Evolutionary conservation across 352 stramenopile genomes (phyloP).

Genomic region (Pythium angustatum): DNA sequence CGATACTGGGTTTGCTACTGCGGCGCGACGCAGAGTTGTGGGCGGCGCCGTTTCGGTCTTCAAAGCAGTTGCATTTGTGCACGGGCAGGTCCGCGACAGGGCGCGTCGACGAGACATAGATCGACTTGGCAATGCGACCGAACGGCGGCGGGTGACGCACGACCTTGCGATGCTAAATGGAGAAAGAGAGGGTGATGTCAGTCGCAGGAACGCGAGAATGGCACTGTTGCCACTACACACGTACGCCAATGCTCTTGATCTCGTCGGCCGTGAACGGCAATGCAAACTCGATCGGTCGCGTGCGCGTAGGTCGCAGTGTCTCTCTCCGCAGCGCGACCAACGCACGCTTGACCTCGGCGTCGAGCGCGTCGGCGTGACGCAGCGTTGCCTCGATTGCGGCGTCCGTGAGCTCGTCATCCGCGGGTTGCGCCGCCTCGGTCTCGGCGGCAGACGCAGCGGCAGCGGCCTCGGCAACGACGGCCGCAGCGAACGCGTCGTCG

Average conservation of each 20-base stretch:
- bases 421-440: neutral
- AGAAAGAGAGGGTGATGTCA: constrained; percentile 1
- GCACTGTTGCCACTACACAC: no score
- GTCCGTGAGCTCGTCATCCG: constrained; percentile 30
- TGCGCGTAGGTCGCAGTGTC: constrained; percentile 1
- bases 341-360: constrained; percentile 21
- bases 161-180: constrained; percentile 42
- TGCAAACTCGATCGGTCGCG: constrained; percentile 14
- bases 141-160: constrained; percentile 58
- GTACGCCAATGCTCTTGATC: constrained; percentile 33
- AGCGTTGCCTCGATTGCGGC: constrained; percentile 31
- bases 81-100: constrained; percentile 56
- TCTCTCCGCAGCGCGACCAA: constrained; percentile 22
- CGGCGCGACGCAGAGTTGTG: constrained; percentile 43
- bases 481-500: constrained; percentile 1
- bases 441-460: no score
- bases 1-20: neutral
- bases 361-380: constrained; percentile 25
- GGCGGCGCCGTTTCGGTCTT: constrained; percentile 39
- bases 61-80: constrained; percentile 77
- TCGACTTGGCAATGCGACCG: constrained; percentile 67
- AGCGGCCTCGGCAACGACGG: no score
- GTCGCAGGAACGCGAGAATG: neutral
- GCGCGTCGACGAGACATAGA: constrained; percentile 68
- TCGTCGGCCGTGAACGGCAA: constrained; percentile 36